Conservation (phyloP, 2,329 filamentous ascomycete species). For the Pseudocercospora vitis region DNA sequence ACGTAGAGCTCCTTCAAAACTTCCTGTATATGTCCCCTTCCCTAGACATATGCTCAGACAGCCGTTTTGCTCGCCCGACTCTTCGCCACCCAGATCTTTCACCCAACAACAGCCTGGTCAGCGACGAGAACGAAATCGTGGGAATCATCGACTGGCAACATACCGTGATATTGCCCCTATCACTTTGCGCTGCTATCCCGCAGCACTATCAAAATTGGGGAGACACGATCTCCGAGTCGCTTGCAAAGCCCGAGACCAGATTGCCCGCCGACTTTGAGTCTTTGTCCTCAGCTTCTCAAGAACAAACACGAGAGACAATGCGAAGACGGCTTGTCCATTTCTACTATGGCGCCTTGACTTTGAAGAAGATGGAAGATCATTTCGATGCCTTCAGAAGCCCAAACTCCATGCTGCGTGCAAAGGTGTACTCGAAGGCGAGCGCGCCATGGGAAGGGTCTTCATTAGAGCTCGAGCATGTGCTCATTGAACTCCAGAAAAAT, state of each 20-base stretch:
- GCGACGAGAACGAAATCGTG: constrained; percentile 22
- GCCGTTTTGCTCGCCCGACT: constrained; percentile 23
- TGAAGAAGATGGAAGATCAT: constrained; percentile 13
- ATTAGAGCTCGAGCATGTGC: neutral
- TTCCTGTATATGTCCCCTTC: constrained; percentile 32
- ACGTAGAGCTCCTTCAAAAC: constrained; percentile 32
- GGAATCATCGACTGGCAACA: constrained; percentile 14
- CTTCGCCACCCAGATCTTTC: constrained; percentile 39
- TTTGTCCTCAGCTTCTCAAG: constrained; percentile 5
- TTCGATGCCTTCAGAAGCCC: constrained; percentile 15
- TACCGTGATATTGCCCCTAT: constrained; percentile 1
- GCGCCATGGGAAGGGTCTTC: constrained; percentile 20
- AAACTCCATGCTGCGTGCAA: constrained; percentile 12
- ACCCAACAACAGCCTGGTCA: constrained; percentile 38
- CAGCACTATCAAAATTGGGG: constrained; percentile 43
- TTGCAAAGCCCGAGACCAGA: constrained; percentile 12
- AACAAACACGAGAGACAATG: constrained; percentile 12
- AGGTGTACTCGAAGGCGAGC: constrained; percentile 13
- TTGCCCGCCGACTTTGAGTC: constrained; percentile 16
- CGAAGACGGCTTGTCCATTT: constrained; percentile 24
- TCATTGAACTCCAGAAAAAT: neutral
- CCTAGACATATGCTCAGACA: constrained; percentile 3
- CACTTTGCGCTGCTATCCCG: constrained; percentile 37
- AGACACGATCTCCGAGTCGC: constrained; percentile 25
- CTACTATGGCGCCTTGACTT: constrained; percentile 17